Base-by-base conservation (phyloP, 2,329 filamentous ascomycete species). In the Myrmaecium sp. region DNA sequence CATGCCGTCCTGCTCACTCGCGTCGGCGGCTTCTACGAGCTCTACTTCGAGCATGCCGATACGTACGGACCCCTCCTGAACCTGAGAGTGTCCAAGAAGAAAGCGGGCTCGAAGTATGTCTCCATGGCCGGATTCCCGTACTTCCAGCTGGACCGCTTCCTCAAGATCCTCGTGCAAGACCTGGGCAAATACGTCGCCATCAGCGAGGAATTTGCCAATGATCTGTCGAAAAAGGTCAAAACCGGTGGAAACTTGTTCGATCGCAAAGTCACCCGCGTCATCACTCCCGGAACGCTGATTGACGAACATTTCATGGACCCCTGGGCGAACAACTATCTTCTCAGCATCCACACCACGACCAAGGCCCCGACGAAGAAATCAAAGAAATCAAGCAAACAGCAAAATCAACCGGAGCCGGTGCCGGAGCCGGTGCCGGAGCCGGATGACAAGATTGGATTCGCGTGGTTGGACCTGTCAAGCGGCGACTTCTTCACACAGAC, bases 281-380 rank as follows among this genome's bases (percentile, higher is more conserved):
- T 98, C 43, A 95, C 89, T 1, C 83, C 89, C 1, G 89, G 89
- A 12, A 98, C 89, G 2, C 60, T 98, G 28, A 93, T 98, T 37
- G 89, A 98, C 51, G 89, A 98, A 54, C 84, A 83, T 41, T 98
- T 95, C 50, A 83, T 98, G 62, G 81, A 95, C 46, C 81, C 83
- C 2, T 86, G 79, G 46, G 73, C 80, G 41, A 94, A 89, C 52
- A 95, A 94, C 47, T 98, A 86, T 49, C 64, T 95, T 17, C 67
- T 95, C 47, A 75, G 80, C 19, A 66, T 95, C 25, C 69, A 91
- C 43, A 48, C 77, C 15, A 6, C 11, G n/a, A 40, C 44, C n/a
- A 30, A 44, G 13, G 33, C 30, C 4, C 33, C 41, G 13, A 39
- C 41, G 13, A 42, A 38, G 22, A 39, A 33, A 6, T 33, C 40